Evolutionary conservation across 2,329 filamentous ascomycete genomes (phyloP), one percentile per base, ranked within the genome.

Genomic region (Talaromyces sp.): DNA sequence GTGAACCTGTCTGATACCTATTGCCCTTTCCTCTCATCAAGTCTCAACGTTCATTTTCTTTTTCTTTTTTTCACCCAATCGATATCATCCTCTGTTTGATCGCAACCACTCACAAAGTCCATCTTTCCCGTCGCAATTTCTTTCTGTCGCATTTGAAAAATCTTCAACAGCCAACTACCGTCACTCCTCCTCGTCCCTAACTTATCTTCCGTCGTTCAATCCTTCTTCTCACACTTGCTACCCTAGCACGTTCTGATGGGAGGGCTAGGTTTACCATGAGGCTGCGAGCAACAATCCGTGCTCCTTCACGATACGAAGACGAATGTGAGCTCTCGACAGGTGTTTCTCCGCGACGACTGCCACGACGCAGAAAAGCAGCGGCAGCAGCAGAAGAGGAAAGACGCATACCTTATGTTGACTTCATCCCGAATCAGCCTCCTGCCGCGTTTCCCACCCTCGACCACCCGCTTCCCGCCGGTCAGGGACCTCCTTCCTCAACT

Each of bases 381-480:
- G 36, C 31, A 31, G 22, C 17, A 22, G 39, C 35, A 31, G 17
- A 22, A 31, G 45, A 55, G 22, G 28, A 22, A 43, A 25, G 36
- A 33, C 19, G 13, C 64, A 22, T 63, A 5, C 60, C 19, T 4
- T 65, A 60, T 61, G 63, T 68, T 50, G 69, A 69, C 17, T 78
- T 68, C 58, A 66, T 77, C 61, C 74, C 76, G 9, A 65, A 72
- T 43, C 63, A 72, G 15, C 72, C 70, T 41, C 71, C 75, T 43
- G 75, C 75, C 35, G 71, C 69, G 6, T 78, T 78, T 57, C 76
- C 76, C 21, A 76, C 71, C 7, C 56, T 75, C 17, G 65, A 70
- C 28, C 53, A 45, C 7, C 63, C 65, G 13, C 57, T 55, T 31
- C 46, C 48, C 31, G 35, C 33, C 9, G 15, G 48, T 33, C 35